Evolutionary conservation across 2,329 filamentous ascomycete genomes (phyloP).

Genomic region (Leptographium wingfieldii): DNA sequence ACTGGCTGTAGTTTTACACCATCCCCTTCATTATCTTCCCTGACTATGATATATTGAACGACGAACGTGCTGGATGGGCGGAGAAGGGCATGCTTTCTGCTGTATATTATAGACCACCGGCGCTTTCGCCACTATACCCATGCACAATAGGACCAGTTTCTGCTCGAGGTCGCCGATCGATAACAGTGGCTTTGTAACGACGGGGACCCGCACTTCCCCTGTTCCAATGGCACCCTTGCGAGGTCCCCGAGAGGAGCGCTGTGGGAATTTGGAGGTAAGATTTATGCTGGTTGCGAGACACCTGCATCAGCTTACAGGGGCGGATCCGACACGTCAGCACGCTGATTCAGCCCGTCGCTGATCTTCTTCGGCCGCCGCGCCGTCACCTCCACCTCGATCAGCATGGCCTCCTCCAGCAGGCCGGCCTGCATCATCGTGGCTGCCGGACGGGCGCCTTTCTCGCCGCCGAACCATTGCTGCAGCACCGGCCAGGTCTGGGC

Average conservation of each 20-base stretch:
- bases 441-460: slow-evolving; percentile 34
- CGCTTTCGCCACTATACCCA: background rate
- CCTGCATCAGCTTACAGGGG: background rate
- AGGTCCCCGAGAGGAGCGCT: background rate
- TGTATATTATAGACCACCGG: background rate
- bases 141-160: background rate
- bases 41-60: background rate
- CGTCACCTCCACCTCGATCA: slow-evolving; percentile 24
- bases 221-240: background rate
- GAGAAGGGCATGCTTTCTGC: background rate
- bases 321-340: background rate
- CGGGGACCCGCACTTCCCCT: background rate
- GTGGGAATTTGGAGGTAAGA: background rate
- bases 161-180: background rate
- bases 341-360: background rate
- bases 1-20: too few relatives aligned
- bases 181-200: background rate
- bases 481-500: slow-evolving; percentile 36
- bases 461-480: slow-evolving; percentile 33
- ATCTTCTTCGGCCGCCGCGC: slow-evolving; percentile 12
- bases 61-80: background rate
- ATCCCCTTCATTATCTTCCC: background rate
- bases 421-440: slow-evolving; percentile 40
- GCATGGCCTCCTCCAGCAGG: slow-evolving; percentile 36
- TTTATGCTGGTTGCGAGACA: background rate